A percentile compares a stretch with the other conserved stretches of the same genome.
Conservation (phyloP, 2,329 filamentous ascomycete species). For the Alternaria novae-zelandiae region DNA sequence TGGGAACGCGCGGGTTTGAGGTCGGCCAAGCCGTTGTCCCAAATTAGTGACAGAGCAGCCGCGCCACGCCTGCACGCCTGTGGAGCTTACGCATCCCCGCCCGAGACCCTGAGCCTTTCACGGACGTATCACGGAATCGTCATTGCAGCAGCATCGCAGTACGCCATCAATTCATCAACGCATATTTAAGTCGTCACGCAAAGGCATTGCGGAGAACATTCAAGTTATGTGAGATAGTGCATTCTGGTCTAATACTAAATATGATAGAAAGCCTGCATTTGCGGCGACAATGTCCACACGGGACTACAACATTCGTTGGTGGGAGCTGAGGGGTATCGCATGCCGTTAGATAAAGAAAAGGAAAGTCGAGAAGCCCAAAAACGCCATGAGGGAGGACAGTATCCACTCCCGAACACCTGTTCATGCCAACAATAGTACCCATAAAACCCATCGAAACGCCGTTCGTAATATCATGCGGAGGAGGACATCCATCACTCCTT, state of each 20-base stretch:
- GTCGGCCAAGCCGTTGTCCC: conserved; percentile 26
- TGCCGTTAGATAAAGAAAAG: conserved; percentile 7
- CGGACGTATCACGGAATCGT: background rate
- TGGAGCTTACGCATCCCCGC: conserved; percentile 22
- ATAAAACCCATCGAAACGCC: conserved; percentile 29
- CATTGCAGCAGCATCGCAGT: background rate
- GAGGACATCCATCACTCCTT: conserved; percentile 16
- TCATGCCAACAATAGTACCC: conserved; percentile 27
- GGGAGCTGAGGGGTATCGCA: conserved; percentile 21
- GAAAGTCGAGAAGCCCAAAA: background rate
- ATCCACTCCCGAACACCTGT: conserved; percentile 20
- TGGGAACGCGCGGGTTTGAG: conserved; percentile 29
- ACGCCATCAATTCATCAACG: background rate
- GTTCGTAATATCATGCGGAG: conserved; percentile 35
- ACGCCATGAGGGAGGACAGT: conserved; percentile 23
- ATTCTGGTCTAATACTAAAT: conserved; percentile 20
- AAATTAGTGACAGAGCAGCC: conserved; percentile 31
- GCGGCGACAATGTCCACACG: conserved; percentile 14
- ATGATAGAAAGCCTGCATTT: conserved; percentile 11
- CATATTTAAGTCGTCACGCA: background rate
- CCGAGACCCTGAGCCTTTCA: conserved; percentile 22
- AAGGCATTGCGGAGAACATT: background rate
- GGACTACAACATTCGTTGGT: conserved; percentile 15
- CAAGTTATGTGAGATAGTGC: background rate
- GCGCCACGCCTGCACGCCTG: conserved; percentile 27